Percentiles rank a stretch among this genome's conserved stretches.
Conservation (phyloP, 2,329 filamentous ascomycete genomes). For the Cladophialophora bantiana region DNA sequence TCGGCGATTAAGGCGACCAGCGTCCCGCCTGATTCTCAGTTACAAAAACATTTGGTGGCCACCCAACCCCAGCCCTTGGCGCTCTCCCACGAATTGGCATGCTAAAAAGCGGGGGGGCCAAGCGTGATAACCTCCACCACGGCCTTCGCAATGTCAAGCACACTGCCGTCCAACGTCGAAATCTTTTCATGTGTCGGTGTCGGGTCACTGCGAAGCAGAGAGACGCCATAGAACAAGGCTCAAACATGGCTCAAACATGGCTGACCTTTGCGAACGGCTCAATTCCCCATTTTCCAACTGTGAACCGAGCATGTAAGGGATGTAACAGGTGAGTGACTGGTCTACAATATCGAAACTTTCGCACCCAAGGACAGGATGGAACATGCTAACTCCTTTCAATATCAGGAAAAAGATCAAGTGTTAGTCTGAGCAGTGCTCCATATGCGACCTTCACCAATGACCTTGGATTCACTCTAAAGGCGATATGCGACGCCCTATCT, state of each 20-base stretch:
- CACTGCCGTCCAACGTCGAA: neutral
- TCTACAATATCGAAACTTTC: neutral
- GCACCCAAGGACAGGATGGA: neutral
- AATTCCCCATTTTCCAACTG: neutral
- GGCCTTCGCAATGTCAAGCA: neutral
- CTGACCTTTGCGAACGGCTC: neutral
- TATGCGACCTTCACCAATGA: neutral
- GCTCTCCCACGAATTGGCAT: neutral
- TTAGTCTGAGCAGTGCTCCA: neutral
- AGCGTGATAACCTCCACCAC: neutral
- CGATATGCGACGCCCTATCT: constrained; percentile 23
- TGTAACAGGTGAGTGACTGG: constrained; percentile 22
- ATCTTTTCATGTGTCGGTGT: neutral
- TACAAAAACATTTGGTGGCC: neutral
- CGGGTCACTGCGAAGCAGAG: neutral
- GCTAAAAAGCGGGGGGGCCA: neutral
- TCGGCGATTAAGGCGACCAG: neutral
- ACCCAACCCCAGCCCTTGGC: neutral
- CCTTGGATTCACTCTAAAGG: constrained; percentile 2
- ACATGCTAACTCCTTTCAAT: neutral
- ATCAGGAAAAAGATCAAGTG: constrained; percentile 27
- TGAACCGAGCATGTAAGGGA: constrained; percentile 25
- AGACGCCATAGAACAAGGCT: neutral
- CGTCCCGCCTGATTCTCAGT: neutral
- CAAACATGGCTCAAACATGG: constrained; percentile 1